phyloP scores from a whole-genome alignment of 176 grass and related monocot species.

The Cenchrus americanus region DNA sequence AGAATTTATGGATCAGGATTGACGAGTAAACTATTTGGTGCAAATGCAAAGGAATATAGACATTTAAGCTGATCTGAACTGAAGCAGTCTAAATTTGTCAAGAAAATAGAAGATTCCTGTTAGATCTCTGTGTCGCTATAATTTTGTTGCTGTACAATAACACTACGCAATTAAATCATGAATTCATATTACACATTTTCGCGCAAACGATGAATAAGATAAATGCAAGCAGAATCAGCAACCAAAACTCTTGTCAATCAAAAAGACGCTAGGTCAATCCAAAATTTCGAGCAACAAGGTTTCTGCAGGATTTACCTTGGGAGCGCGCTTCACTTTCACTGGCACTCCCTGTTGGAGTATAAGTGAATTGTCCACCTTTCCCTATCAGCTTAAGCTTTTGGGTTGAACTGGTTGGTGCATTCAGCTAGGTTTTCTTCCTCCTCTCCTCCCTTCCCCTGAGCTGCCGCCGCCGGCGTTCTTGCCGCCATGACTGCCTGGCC shows the following conservation, averaged over 20 bases:
- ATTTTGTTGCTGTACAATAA: not conserved
- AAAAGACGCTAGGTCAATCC: not conserved
- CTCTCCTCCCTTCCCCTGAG: no score
- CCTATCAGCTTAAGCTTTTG: no score
- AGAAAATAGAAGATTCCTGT: not conserved
- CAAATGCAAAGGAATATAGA: not conserved
- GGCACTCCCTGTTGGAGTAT: no score
- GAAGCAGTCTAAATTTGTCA: not conserved
- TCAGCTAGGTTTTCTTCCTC: no score
- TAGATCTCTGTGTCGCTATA: not conserved
- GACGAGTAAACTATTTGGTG: not conserved
- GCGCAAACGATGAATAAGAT: not conserved
- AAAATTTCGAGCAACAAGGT: not conserved
- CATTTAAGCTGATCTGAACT: not conserved
- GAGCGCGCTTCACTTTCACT: not conserved
- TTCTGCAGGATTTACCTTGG: conserved; percentile 1
- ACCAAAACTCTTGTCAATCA: not conserved
- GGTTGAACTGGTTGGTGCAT: no score
- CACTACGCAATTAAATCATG: not conserved
- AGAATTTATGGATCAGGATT: not conserved
- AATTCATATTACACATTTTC: no score
- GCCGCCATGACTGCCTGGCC: no score
- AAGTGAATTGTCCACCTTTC: no score
- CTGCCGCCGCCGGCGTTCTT: no score
- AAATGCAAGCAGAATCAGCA: not conserved